A percentile compares a stretch with the other conserved stretches of the same genome.
phyloP scores from a whole-genome alignment of 768 basidiomycete genomes.

The Gyrodon lividus region DNA sequence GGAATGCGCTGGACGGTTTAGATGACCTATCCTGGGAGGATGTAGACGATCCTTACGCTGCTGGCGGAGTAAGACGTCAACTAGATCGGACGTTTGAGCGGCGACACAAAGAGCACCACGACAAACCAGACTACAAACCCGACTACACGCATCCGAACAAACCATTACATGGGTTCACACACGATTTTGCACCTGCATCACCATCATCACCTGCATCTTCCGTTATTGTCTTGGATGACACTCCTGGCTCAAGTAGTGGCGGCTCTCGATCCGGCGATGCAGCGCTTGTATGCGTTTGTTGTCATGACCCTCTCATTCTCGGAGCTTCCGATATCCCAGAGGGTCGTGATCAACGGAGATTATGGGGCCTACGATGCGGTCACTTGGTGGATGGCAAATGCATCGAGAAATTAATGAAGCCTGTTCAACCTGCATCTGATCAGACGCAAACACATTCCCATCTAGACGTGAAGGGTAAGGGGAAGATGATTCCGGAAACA shows the following conservation, averaged over 20 bases:
- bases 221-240: slow-evolving; percentile 47
- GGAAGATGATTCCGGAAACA: slow-evolving; percentile 14
- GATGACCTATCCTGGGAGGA: slow-evolving; percentile 21
- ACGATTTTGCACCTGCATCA: slow-evolving; percentile 52
- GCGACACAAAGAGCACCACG: slow-evolving; percentile 10
- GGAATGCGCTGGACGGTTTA: slow-evolving; percentile 11
- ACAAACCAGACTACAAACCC: slow-evolving; percentile 47
- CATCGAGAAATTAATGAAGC: slow-evolving; percentile 55
- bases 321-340: slow-evolving; percentile 47
- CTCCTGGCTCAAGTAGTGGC: slow-evolving; percentile 16
- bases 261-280: slow-evolving; percentile 31
- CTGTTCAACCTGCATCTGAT: slow-evolving; percentile 19
- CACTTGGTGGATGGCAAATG: slow-evolving; percentile 82
- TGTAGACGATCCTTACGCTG: slow-evolving; percentile 3
- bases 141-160: slow-evolving; percentile 64
- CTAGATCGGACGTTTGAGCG: slow-evolving; percentile 26
- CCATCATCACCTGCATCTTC: slow-evolving; percentile 31
- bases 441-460: slow-evolving; percentile 5
- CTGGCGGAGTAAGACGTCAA: slow-evolving; percentile 17
- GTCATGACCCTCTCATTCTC: slow-evolving; percentile 62
- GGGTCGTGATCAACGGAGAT: slow-evolving; percentile 44
- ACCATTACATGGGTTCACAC: slow-evolving; percentile 62
- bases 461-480: slow-evolving; percentile 45
- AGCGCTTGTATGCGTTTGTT: slow-evolving; percentile 65
- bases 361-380: slow-evolving; percentile 77